Conservation (phyloP, 495 filamentous ascomycete genomes). For the Penicillium herquei region DNA sequence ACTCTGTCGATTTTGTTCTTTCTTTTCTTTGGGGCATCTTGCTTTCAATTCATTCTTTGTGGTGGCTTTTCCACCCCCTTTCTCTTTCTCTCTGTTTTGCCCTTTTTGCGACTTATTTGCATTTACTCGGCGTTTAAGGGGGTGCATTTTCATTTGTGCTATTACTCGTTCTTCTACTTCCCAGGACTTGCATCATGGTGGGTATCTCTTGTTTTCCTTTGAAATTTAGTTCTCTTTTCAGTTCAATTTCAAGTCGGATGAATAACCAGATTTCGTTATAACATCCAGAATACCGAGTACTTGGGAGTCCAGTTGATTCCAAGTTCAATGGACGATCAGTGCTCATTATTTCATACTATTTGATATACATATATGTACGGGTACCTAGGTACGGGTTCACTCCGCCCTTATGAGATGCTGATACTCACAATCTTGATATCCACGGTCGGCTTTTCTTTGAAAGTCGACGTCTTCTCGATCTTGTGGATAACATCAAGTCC, state of each 20-base stretch:
- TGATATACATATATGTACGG: not conserved
- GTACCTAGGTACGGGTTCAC: not conserved
- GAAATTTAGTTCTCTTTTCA: not conserved
- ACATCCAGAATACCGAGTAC: too few relatives aligned
- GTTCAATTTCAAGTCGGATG: too few relatives aligned
- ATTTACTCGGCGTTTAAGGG: not conserved
- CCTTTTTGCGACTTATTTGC: not conserved
- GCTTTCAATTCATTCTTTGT: not conserved
- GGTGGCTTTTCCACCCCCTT: not conserved
- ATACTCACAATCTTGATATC: constrained; percentile 98
- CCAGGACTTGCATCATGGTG: not conserved
- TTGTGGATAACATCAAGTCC: constrained; percentile 94
- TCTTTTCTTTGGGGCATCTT: constrained; percentile 4
- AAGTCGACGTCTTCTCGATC: constrained; percentile 90
- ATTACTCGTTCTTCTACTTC: too few relatives aligned
- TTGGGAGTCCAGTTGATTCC: too few relatives aligned
- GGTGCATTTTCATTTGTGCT: too few relatives aligned
- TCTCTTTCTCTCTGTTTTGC: not conserved
- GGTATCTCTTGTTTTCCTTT: not conserved
- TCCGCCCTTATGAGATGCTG: constrained; percentile 25
- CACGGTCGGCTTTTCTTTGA: constrained; percentile 94
- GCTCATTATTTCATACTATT: not conserved
- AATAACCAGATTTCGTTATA: too few relatives aligned
- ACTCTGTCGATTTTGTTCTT: constrained; percentile 2
- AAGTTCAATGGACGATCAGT: not conserved